Percentiles rank a stretch among this genome's conserved stretches.
These are phyloP conservation scores for Metschnikowia matae DNA, from an alignment of 805 yeast genomes.

Conservation along the genomic window DNA sequence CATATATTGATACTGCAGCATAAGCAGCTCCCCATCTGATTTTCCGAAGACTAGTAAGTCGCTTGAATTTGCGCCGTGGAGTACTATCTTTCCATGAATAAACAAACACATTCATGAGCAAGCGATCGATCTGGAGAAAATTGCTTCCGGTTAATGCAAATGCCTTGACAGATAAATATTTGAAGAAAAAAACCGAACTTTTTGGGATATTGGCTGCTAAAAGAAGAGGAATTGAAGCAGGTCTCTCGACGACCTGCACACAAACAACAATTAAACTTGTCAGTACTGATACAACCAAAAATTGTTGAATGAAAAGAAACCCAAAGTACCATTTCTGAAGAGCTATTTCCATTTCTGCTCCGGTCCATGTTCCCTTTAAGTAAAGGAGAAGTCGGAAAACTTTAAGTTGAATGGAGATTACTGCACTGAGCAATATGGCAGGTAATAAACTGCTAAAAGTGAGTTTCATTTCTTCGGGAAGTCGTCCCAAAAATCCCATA, in stretches of 20 bases:
- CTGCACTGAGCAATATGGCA: conserved; percentile 55
- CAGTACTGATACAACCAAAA: conserved; percentile 79
- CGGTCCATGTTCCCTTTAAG: conserved; percentile 57
- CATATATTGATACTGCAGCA: conserved; percentile 73
- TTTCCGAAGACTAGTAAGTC: conserved; percentile 42
- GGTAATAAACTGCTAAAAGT: conserved; percentile 63
- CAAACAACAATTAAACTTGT: conserved; percentile 67
- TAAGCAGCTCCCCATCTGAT: conserved; percentile 75
- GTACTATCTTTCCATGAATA: conserved; percentile 45
- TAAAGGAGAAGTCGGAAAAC: conserved; percentile 52
- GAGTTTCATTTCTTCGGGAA: conserved; percentile 52
- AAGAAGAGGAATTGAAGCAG: conserved; percentile 65
- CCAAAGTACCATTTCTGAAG: conserved; percentile 75
- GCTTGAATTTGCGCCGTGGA: conserved; percentile 53
- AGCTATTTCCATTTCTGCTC: conserved; percentile 61
- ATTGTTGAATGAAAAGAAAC: conserved; percentile 77
- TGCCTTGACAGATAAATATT: conserved; percentile 71
- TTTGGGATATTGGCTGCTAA: conserved; percentile 79
- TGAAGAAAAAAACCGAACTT: conserved; percentile 81
- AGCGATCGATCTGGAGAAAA: conserved; percentile 54
- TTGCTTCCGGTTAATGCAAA: conserved; percentile 71
- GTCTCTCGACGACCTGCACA: conserved; percentile 60
- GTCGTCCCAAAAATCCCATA: conserved; percentile 47
- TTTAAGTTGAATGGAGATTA: conserved; percentile 60
- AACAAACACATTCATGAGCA: conserved; percentile 39